Evolutionary conservation across 2,329 filamentous ascomycete genomes (phyloP).

Genomic region (Colletotrichum lini): DNA sequence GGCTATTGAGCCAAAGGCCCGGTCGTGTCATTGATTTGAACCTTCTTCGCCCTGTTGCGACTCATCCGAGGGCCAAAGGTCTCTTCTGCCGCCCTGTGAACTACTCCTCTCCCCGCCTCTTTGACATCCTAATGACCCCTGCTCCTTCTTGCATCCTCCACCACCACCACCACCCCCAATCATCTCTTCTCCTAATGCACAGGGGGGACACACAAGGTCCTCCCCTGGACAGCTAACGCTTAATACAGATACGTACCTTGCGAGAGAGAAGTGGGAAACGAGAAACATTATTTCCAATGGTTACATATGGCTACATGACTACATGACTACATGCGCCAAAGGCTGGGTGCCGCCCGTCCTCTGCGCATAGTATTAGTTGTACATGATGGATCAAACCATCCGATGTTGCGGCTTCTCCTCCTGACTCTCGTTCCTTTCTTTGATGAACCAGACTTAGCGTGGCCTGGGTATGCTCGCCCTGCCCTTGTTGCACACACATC

Average conservation of each 20-base stretch:
- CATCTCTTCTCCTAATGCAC: conserved; percentile 37
- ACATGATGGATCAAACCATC: conserved; percentile 36
- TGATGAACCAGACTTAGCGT: conserved; percentile 25
- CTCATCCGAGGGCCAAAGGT: not conserved
- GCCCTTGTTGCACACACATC: conserved; percentile 13
- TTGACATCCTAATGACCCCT: conserved; percentile 13
- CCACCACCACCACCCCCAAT: conserved; percentile 16
- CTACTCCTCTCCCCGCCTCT: conserved; percentile 6
- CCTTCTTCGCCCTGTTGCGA: not conserved
- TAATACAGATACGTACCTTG: conserved; percentile 29
- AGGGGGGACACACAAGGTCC: conserved; percentile 17
- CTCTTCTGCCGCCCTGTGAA: conserved; percentile 5
- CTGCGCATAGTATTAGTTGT: not conserved
- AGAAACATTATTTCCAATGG: conserved; percentile 12
- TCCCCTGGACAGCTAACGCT: conserved; percentile 14
- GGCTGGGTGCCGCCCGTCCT: conserved; percentile 27
- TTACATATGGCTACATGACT: not conserved
- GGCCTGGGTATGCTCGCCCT: conserved; percentile 12
- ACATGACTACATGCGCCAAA: conserved; percentile 14
- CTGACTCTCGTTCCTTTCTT: conserved; percentile 38
- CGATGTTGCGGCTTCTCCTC: conserved; percentile 22
- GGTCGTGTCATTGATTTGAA: conserved; percentile 13
- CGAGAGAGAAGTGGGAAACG: not conserved
- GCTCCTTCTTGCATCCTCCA: not conserved
- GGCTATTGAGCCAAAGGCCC: conserved; percentile 18